Percentiles rank a stretch among this genome's conserved stretches.
These are phyloP conservation scores for Citrus hindsii DNA, from an alignment of 345 rosid species.

Conservation along the genomic window DNA sequence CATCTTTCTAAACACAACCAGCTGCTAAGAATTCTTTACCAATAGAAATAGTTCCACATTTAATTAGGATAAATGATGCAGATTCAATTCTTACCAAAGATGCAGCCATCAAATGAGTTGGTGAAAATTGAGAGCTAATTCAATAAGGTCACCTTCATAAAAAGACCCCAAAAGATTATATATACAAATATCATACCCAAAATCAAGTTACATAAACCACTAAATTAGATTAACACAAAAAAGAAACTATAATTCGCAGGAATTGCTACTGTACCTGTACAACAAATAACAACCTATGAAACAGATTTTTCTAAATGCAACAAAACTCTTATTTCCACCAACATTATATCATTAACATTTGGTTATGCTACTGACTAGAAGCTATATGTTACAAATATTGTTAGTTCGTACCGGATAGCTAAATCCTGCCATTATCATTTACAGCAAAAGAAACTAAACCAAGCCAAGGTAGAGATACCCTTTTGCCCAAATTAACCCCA, in stretches of 20 bases:
- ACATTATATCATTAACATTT: neutral
- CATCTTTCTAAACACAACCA: neutral
- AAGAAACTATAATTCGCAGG: neutral
- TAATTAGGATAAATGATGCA: neutral
- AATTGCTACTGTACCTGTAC: neutral
- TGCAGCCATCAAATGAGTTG: constrained; percentile 4
- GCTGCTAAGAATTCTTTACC: neutral
- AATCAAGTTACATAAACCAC: neutral
- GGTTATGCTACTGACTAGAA: neutral
- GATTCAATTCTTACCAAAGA: constrained; percentile 11
- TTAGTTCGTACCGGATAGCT: neutral
- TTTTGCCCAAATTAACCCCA: neutral
- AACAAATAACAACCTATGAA: neutral
- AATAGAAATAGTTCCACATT: neutral
- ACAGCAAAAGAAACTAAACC: neutral
- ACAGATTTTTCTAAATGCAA: neutral
- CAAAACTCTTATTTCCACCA: neutral
- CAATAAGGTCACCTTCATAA: neutral
- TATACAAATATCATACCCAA: neutral
- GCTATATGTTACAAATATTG: neutral
- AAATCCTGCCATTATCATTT: neutral
- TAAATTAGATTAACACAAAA: neutral
- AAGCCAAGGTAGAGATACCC: neutral
- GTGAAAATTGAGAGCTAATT: neutral
- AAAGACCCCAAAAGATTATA: neutral